Percentiles rank a stretch among this genome's conserved stretches.
Conservation (phyloP, 2,329 filamentous ascomycete species). For the Paecilomyces dactylethromorphus region DNA sequence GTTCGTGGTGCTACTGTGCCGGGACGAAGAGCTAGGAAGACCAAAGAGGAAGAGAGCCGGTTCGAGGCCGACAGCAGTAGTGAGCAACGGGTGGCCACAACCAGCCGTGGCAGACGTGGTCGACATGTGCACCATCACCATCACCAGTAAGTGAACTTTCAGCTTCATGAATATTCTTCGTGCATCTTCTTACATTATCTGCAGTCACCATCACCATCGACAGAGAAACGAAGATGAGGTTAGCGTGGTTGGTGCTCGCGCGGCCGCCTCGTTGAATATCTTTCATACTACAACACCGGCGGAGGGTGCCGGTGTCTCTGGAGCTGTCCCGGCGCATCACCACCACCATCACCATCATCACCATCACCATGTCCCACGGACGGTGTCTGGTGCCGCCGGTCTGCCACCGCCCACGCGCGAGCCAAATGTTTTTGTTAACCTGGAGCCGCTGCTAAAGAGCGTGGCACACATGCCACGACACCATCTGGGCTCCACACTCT, state of each 20-base stretch:
- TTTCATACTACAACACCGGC: constrained; percentile 22
- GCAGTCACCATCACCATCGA: constrained; percentile 48
- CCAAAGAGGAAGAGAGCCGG: constrained; percentile 67
- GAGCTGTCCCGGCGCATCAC: constrained; percentile 14
- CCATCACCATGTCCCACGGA: constrained; percentile 32
- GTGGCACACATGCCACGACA: constrained; percentile 64
- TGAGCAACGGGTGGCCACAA: constrained; percentile 55
- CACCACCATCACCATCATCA: constrained; percentile 42
- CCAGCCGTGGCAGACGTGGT: constrained; percentile 61
- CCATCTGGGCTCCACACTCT: constrained; percentile 80
- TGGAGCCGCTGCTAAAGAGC: constrained; percentile 64
- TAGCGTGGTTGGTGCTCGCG: constrained; percentile 13
- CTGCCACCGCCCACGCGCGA: constrained; percentile 40
- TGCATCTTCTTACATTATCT: constrained; percentile 3
- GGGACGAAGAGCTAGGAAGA: constrained; percentile 57
- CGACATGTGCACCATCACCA: constrained; percentile 52
- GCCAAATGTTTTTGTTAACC: constrained; percentile 61
- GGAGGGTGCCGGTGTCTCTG: constrained; percentile 13
- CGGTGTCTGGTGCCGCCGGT: constrained; percentile 13
- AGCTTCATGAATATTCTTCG: constrained; percentile 3
- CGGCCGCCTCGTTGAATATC: constrained; percentile 16
- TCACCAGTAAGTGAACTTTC: constrained; percentile 42
- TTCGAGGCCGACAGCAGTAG: constrained; percentile 60
- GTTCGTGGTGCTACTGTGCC: constrained; percentile 41
- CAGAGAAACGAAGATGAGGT: constrained; percentile 47